Conservation (phyloP, 163 green algal genomes). For the Scenedesmus sp. region DNA sequence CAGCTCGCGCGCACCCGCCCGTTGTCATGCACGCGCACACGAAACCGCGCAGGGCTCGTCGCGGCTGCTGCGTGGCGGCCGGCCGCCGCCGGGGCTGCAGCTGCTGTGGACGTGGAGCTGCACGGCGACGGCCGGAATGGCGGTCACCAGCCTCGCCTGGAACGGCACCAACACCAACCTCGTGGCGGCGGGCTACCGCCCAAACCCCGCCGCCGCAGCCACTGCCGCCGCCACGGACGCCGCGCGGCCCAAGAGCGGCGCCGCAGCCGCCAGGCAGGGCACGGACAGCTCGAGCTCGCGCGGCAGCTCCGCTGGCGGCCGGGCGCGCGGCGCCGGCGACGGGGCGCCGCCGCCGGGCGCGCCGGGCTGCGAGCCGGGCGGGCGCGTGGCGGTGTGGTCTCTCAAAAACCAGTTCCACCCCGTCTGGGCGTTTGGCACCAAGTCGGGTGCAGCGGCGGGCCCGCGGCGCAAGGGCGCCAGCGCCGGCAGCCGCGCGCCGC, state of each 20-base stretch:
- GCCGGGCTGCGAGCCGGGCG: not conserved
- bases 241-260: not conserved
- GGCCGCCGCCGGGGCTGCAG: slow-evolving; percentile 52
- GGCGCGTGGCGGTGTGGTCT: slow-evolving; percentile 78
- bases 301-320: slow-evolving; percentile 4
- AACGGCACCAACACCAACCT: slow-evolving; percentile 73
- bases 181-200: slow-evolving; percentile 84
- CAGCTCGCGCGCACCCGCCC: too few species aligned
- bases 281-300: not conserved
- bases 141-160: slow-evolving; percentile 80
- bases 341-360: not conserved
- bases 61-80: slow-evolving; percentile 24
- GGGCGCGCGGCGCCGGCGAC: not conserved
- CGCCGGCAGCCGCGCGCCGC: not conserved
- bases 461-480: too few species aligned
- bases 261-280: not conserved
- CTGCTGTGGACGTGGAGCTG: slow-evolving; percentile 80
- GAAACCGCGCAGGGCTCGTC: slow-evolving; percentile 40
- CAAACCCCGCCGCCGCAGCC: slow-evolving; percentile 53
- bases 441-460: too few species aligned
- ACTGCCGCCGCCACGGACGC: not conserved
- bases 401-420: slow-evolving; percentile 83
- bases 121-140: slow-evolving; percentile 57
- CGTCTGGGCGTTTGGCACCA: slow-evolving; percentile 70
- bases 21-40: too few species aligned